phyloP scores from a whole-genome alignment of 805 yeast genomes.

The Barnettozyma pratensis region DNA sequence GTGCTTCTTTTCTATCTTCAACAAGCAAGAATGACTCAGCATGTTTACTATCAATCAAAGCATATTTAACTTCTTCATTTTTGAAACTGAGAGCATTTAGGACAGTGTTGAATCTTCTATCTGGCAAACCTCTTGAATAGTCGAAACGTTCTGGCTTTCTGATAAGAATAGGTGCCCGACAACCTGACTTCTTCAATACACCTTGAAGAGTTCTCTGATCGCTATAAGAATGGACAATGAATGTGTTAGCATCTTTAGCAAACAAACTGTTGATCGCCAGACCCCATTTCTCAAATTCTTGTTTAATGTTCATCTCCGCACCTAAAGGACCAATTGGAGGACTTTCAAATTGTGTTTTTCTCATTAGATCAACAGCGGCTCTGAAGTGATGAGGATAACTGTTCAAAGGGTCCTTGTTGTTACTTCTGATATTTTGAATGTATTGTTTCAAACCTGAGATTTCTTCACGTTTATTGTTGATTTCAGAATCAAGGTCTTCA shows the following conservation, averaged over 20 bases:
- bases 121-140: slow-evolving; percentile 42
- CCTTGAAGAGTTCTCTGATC: slow-evolving; percentile 47
- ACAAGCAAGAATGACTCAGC: slow-evolving; percentile 58
- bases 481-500: slow-evolving; percentile 4
- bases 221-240: slow-evolving; percentile 57
- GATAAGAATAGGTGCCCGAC: slow-evolving; percentile 39
- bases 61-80: slow-evolving; percentile 48
- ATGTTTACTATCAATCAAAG: slow-evolving; percentile 56
- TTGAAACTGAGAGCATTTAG: slow-evolving; percentile 56
- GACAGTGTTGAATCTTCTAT: slow-evolving; percentile 38
- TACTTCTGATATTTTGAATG: neutral
- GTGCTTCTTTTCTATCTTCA: slow-evolving; percentile 47
- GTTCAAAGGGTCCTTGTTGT: slow-evolving; percentile 10
- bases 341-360: slow-evolving; percentile 35
- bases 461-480: slow-evolving; percentile 8
- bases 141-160: slow-evolving; percentile 56
- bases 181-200: slow-evolving; percentile 28
- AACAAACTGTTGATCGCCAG: slow-evolving; percentile 54
- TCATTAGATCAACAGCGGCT: slow-evolving; percentile 8
- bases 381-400: slow-evolving; percentile 1
- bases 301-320: slow-evolving; percentile 47
- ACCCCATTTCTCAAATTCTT: slow-evolving; percentile 50
- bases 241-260: slow-evolving; percentile 47
- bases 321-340: slow-evolving; percentile 85
- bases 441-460: slow-evolving; percentile 2